Evolutionary conservation across 2,329 filamentous ascomycete species (phyloP).

Genomic region (Scopulariopsis brevicaulis): DNA sequence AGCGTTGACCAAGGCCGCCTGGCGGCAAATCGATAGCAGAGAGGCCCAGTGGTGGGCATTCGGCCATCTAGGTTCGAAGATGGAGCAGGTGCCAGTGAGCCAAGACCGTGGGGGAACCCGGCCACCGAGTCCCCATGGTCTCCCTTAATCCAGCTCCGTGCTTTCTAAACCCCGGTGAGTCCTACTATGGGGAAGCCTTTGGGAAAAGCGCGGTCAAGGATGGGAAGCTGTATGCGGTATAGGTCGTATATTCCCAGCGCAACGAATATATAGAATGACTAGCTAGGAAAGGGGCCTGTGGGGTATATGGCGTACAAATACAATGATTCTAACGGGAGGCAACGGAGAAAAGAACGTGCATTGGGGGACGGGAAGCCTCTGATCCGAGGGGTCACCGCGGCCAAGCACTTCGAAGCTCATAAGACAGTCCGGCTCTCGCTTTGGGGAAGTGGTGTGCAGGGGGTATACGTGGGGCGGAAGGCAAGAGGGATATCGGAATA

Average conservation of each 20-base stretch:
- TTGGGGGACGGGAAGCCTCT: not conserved
- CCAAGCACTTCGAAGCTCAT: too few relatives aligned
- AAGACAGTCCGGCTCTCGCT: too few relatives aligned
- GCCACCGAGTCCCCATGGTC: too few relatives aligned
- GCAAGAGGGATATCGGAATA: too few relatives aligned
- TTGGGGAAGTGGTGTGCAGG: too few relatives aligned
- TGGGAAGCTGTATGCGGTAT: not conserved
- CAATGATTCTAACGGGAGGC: not conserved
- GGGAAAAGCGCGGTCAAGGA: not conserved
- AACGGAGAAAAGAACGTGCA: not conserved
- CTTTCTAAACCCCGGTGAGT: not conserved
- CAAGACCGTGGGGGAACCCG: too few relatives aligned
- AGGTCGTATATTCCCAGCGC: not conserved
- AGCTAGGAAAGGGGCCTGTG: not conserved
- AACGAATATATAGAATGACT: not conserved
- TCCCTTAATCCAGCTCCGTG: too few relatives aligned
- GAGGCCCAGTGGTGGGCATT: too few relatives aligned
- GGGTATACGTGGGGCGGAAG: too few relatives aligned
- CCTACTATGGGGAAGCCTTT: not conserved
- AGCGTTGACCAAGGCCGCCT: not conserved
- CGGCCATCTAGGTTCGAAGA: too few relatives aligned
- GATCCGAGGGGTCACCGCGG: not conserved
- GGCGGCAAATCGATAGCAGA: too few relatives aligned
- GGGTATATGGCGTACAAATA: not conserved
- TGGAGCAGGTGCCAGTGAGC: too few relatives aligned